A percentile compares a stretch with the other conserved stretches of the same genome.
phyloP scores from a whole-genome alignment of 345 rosid species.

The Gossypium bickii region DNA sequence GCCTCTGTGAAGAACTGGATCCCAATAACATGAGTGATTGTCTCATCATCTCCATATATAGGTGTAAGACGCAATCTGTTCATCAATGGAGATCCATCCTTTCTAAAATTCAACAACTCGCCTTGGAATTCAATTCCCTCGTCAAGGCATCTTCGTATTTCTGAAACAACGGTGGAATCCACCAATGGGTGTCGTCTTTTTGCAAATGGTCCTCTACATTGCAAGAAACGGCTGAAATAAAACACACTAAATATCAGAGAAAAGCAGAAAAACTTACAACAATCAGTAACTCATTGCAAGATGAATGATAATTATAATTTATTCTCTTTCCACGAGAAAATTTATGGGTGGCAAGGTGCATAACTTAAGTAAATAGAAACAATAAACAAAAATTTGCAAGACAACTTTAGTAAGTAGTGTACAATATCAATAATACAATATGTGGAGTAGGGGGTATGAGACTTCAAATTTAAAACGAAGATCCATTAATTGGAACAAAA shows the following conservation, averaged over 20 bases:
- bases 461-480: not conserved
- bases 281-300: slow-evolving; percentile 13
- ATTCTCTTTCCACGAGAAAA: not conserved
- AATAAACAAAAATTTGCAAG: not conserved
- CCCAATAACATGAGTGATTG: slow-evolving; percentile 73
- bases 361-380: not conserved
- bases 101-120: slow-evolving; percentile 73
- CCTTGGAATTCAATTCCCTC: slow-evolving; percentile 83
- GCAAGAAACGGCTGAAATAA: slow-evolving; percentile 71
- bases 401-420: not conserved
- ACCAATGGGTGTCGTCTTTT: slow-evolving; percentile 84
- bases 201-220: slow-evolving; percentile 89
- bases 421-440: not conserved
- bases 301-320: not conserved
- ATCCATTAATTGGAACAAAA: not conserved
- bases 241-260: slow-evolving; percentile 19
- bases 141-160: slow-evolving; percentile 72
- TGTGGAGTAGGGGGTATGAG: not conserved
- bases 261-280: slow-evolving; percentile 8
- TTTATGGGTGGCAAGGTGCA: not conserved
- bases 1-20: slow-evolving; percentile 80
- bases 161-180: slow-evolving; percentile 64
- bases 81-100: slow-evolving; percentile 79
- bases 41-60: slow-evolving; percentile 77
- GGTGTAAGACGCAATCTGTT: slow-evolving; percentile 74